phyloP scores from a whole-genome alignment of 2,329 filamentous ascomycete genomes.

The Scedosporium minutisporum region DNA sequence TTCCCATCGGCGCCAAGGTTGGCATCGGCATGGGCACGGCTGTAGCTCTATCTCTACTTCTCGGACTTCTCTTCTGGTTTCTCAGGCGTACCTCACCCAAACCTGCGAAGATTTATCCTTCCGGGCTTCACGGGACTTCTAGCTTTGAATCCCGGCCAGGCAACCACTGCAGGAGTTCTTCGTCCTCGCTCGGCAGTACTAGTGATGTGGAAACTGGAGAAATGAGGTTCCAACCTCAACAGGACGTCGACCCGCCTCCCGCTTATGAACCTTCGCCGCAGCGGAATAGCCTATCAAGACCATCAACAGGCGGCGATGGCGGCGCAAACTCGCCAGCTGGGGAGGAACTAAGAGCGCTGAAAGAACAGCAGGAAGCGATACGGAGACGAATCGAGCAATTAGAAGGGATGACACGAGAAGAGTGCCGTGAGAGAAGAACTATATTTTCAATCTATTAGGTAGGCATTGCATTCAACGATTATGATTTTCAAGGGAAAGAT shows the following conservation, averaged over 20 bases:
- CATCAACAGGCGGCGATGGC: constrained; percentile 14
- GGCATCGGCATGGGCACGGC: constrained; percentile 12
- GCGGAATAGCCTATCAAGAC: constrained; percentile 9
- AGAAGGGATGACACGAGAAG: constrained; percentile 11
- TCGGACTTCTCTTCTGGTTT: constrained; percentile 8
- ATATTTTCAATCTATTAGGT: neutral
- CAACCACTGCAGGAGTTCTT: neutral
- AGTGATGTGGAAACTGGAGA: neutral
- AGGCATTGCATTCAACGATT: no score
- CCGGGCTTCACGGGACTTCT: neutral
- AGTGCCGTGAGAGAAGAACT: constrained; percentile 1
- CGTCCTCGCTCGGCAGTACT: neutral
- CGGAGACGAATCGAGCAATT: constrained; percentile 25
- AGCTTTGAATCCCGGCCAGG: neutral
- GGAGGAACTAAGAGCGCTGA: constrained; percentile 21
- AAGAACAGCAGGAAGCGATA: constrained; percentile 24
- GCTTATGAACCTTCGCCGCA: constrained; percentile 19
- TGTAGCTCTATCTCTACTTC: constrained; percentile 4
- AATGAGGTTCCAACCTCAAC: neutral
- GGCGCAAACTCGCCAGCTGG: constrained; percentile 14
- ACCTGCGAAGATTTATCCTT: neutral
- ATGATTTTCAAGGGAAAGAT: no score
- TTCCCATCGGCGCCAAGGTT: constrained; percentile 8
- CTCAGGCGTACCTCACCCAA: constrained; percentile 4
- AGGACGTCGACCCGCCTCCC: constrained; percentile 22